A percentile compares a stretch with the other conserved stretches of the same genome.
phyloP scores from a whole-genome alignment of 345 rosid genomes.

The Mercurialis annua region DNA sequence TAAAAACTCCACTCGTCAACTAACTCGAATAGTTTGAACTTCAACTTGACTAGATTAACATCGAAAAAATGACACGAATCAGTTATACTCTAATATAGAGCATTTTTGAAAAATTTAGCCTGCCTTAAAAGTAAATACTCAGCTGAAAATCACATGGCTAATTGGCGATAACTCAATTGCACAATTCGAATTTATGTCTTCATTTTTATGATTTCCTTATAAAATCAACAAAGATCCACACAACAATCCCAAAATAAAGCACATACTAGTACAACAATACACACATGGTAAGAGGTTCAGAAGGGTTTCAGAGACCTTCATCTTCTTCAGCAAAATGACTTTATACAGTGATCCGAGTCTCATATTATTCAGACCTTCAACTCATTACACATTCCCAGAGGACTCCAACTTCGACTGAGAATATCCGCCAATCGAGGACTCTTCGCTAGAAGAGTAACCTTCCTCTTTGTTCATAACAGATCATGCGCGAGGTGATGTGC shows the following conservation, averaged over 20 bases:
- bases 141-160: not conserved
- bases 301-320: constrained; percentile 1
- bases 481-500: constrained; percentile 28
- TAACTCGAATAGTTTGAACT: too few species aligned
- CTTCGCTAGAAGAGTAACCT: not conserved
- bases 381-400: not conserved
- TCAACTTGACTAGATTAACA: too few species aligned
- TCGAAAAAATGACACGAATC: too few species aligned
- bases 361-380: constrained; percentile 15
- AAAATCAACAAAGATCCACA: not conserved
- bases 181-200: not conserved
- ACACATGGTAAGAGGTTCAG: constrained; percentile 8
- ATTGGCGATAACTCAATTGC: not conserved
- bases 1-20: too few species aligned
- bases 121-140: not conserved
- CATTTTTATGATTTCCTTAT: not conserved
- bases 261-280: constrained; percentile 15
- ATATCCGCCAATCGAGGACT: constrained; percentile 8
- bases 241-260: constrained; percentile 11
- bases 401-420: not conserved
- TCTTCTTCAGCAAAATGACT: not conserved
- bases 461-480: not conserved
- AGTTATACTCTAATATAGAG: too few species aligned
- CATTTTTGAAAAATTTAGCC: too few species aligned
- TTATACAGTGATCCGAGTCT: constrained; percentile 15